Base-by-base conservation (phyloP, 2,329 filamentous ascomycete genomes). In the Aspergillus sp. region DNA sequence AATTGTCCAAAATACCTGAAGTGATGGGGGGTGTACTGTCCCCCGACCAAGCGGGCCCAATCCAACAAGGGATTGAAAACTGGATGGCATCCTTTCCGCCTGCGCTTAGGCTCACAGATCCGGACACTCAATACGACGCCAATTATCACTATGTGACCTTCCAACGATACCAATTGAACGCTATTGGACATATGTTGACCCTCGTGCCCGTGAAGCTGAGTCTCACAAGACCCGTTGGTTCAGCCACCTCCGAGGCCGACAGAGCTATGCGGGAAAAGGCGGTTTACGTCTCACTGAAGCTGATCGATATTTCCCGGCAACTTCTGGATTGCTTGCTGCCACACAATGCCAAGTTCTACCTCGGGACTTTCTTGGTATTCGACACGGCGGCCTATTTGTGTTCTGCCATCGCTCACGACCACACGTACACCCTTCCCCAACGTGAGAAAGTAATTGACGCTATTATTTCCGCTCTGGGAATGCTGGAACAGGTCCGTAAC, bases 341-440 rank as follows among this genome's bases (percentile, higher is more conserved):
- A 0, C 59, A 70, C 8, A 72, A 76, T 40, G 66, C 70, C 4
- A 75, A 73, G 33, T 76, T 75, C 38, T 72, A 77, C 51, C 68
- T 74, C 44, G 69, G 74, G 4, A 61, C 74, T 0, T 78, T 77
- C 47, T 64, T 66, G 39, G 70, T 77, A 30, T 79, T 79, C 41
- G 74, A 79, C 49, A 75, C 73, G 0, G 69, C 74, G 0, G 73
- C 75, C 0, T 62, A 75, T 12, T 56, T 78, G 4, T 77, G 73
- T 59, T 77, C 75, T 0, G 71, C 74, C 2, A 61, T 79, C 5
- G 66, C 77, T 4, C 75, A 78, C 48, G 76, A 79, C 48, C 56
- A 61, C n/a, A 62, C 71, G 29, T 52, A 57, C 12, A 62, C 57
- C 8, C 60, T 77, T 3, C 67, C 69, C 4, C 65, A 64, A 8